Conservation (phyloP, 257 asterid species). For the Nicotiana attenuata region DNA sequence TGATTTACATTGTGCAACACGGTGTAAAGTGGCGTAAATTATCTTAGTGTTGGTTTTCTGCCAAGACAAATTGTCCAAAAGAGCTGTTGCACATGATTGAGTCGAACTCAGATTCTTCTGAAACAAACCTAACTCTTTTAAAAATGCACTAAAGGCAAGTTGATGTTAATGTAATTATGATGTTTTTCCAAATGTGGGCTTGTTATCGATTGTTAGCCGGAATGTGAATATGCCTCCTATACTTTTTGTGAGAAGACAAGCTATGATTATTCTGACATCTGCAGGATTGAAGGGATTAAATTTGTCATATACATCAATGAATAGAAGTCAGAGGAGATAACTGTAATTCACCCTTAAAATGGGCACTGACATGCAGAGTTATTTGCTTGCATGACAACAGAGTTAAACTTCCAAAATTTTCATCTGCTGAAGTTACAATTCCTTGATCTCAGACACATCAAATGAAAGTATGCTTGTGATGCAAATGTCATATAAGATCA, state of each 20-base stretch:
- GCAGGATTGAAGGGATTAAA: neutral
- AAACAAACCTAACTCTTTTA: neutral
- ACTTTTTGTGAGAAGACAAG: neutral
- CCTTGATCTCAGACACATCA: constrained; percentile 1
- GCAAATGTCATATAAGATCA: neutral
- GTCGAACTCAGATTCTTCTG: neutral
- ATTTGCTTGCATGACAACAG: neutral
- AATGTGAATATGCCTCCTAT: neutral
- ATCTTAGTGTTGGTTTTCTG: neutral
- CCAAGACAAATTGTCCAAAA: neutral
- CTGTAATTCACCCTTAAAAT: neutral
- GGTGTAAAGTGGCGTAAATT: neutral
- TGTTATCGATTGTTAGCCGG: neutral
- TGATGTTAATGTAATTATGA: neutral
- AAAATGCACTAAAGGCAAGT: neutral
- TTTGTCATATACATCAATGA: neutral
- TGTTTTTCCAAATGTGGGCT: neutral
- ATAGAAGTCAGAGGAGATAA: neutral
- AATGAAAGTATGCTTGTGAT: neutral
- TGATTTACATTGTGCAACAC: neutral
- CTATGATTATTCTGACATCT: neutral
- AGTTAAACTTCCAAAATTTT: neutral
- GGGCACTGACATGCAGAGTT: neutral
- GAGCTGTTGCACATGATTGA: neutral
- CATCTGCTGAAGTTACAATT: neutral